These are phyloP conservation scores for Cornus kousa DNA, from an alignment of 148 eudicot genomes.

Conservation along the genomic window DNA sequence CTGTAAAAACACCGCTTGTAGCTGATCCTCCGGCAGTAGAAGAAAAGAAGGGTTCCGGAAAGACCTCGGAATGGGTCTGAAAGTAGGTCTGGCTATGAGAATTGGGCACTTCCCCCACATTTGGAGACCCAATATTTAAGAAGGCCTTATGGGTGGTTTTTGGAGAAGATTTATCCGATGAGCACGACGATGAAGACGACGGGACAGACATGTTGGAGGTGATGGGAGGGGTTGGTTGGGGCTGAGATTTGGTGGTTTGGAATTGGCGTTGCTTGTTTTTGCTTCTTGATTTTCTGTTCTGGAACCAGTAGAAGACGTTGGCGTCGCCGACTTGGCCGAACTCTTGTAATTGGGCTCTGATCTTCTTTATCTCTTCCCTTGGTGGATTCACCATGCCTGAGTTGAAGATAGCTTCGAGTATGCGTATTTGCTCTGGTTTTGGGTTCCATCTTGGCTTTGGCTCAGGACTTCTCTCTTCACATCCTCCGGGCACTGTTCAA, in stretches of 20 bases:
- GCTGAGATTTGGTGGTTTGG: constrained; percentile 28
- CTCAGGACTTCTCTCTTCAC: constrained; percentile 84
- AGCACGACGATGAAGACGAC: constrained; percentile 51
- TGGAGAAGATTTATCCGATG: constrained; percentile 60
- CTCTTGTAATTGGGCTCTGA: constrained; percentile 74
- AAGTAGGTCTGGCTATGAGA: constrained; percentile 60
- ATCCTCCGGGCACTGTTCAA: constrained; percentile 23
- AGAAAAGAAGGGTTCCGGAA: constrained; percentile 43
- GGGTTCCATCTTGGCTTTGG: constrained; percentile 99
- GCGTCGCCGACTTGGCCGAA: constrained; percentile 97
- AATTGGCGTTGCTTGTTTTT: constrained; percentile 76
- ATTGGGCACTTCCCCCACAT: constrained; percentile 22
- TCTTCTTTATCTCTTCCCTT: constrained; percentile 80
- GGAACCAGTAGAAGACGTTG: constrained; percentile 97
- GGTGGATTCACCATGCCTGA: constrained; percentile 98
- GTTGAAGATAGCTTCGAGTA: constrained; percentile 87
- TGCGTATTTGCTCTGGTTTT: constrained; percentile 88
- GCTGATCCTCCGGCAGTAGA: constrained; percentile 28
- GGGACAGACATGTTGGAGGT: constrained; percentile 22
- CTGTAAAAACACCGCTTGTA: constrained; percentile 18
- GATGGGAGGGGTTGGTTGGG: constrained; percentile 19
- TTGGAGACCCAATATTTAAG: constrained; percentile 7
- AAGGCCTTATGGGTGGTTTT: constrained; percentile 16
- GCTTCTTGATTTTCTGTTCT: constrained; percentile 84
- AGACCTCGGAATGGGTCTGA: constrained; percentile 23